These are phyloP conservation scores for Saccharomycopsis phalli DNA, from an alignment of 1,139 yeast genomes.

Conservation along the genomic window DNA sequence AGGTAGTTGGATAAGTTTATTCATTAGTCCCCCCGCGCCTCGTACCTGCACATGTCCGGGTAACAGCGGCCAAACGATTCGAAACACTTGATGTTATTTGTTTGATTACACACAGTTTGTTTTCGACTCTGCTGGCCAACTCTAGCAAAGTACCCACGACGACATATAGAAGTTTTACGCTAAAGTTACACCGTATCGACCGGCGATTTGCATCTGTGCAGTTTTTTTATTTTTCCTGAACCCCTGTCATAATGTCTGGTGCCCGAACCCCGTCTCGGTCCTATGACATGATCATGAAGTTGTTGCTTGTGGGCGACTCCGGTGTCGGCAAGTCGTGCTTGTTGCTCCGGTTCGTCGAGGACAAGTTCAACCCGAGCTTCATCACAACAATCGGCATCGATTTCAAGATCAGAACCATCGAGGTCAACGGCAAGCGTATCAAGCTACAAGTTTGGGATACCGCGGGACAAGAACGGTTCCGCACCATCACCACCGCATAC, in stretches of 20 bases:
- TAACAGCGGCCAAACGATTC: too few relatives aligned
- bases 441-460: constrained; percentile 98
- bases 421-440: constrained; percentile 83
- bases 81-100: too few relatives aligned
- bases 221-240: too few relatives aligned
- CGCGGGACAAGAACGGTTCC: constrained; percentile 96
- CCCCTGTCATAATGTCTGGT: constrained; percentile 20
- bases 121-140: too few relatives aligned
- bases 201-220: too few relatives aligned
- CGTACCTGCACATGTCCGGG: too few relatives aligned
- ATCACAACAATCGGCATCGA: constrained; percentile 97
- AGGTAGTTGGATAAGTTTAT: too few relatives aligned
- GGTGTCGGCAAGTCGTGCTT: constrained; percentile 97
- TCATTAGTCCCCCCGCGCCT: too few relatives aligned
- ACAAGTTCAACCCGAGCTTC: constrained; percentile 91
- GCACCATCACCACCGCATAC: constrained; percentile 96
- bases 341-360: constrained; percentile 89
- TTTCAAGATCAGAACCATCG: constrained; percentile 94
- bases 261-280: constrained; percentile 65
- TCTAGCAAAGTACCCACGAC: too few relatives aligned
- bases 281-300: constrained; percentile 90
- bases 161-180: too few relatives aligned
- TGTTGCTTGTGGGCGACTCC: constrained; percentile 90
- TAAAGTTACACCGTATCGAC: too few relatives aligned
- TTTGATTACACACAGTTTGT: too few relatives aligned